A percentile compares a stretch with the other conserved stretches of the same genome.
Evolutionary conservation across 148 eudicot species (phyloP).

Genomic region (Mesembryanthemum crystallinum): DNA sequence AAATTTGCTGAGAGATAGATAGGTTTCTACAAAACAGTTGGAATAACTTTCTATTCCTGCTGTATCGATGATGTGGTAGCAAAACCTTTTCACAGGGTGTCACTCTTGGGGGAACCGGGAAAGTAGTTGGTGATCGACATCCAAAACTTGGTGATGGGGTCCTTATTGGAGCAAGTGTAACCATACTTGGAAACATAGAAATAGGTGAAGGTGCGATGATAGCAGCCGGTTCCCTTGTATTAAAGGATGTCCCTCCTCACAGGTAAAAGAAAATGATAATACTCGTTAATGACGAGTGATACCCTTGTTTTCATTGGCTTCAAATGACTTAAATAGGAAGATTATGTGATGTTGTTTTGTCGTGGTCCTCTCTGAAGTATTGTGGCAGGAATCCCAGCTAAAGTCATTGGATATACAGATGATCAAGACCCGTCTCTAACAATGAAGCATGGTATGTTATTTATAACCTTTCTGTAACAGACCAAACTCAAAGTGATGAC

Average conservation of each 20-base stretch:
- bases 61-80: background rate
- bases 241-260: slow-evolving; percentile 58
- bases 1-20: background rate
- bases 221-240: slow-evolving; percentile 61
- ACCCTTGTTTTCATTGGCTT: background rate
- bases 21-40: background rate
- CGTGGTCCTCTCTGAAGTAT: slow-evolving; percentile 35
- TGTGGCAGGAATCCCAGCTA: slow-evolving; percentile 66
- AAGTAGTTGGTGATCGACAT: slow-evolving; percentile 61
- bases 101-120: slow-evolving; percentile 63
- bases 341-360: background rate
- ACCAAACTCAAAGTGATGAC: background rate
- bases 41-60: background rate
- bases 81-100: slow-evolving; percentile 44
- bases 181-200: slow-evolving; percentile 52
- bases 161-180: slow-evolving; percentile 58
- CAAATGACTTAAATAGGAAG: background rate
- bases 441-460: slow-evolving; percentile 55
- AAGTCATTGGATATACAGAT: slow-evolving; percentile 54
- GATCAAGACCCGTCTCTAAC: slow-evolving; percentile 59
- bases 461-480: background rate
- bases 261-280: slow-evolving; percentile 31
- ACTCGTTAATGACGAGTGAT: background rate
- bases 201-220: slow-evolving; percentile 70
- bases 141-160: slow-evolving; percentile 67